Base-by-base conservation (phyloP, 1,284 basidiomycete species). In the Malassezia sympodialis region DNA sequence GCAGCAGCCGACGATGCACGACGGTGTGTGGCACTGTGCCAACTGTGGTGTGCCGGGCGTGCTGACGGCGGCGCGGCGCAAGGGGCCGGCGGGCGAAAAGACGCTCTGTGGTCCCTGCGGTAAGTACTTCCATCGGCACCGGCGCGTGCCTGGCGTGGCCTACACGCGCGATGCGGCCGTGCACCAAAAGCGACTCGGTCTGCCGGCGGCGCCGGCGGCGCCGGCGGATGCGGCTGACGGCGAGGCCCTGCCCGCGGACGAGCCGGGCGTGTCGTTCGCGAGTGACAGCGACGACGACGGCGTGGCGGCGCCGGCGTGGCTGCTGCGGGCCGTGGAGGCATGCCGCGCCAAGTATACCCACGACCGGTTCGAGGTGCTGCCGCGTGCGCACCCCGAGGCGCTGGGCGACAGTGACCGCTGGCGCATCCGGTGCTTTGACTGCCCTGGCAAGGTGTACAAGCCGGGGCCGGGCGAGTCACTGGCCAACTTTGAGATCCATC, bases 401-500 rank as follows among this genome's bases (percentile, higher is more conserved):
- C 55, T 65, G 12, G 59, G 66, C 30, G 50, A 57, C 3, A 54
- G 51, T 28, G 56, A 63, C 1, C 88, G 91, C 74, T 96, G 91
- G 90, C 81, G 90, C 19, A 82, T 96, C 68, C 90, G 88, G 76
- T 98, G 93, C 76, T 73, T 85, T 57, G 93, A 96, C 75, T 96
- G 93, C 76, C 89, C 89, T 61, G 88, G 88, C 69, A 90, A 90
- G 81, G 88, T 89, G 53, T 98, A 96, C 79, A 90, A 86, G 62
- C 84, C 89, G 27, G 93, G 93, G 26, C 88, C 88, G 3, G 86
- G 82, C n/a, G 84, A 93, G 76, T 85, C 86, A 12, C 78, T 96
- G 49, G 80, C 81, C 54, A 96, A 96, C 76, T 98, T 91, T 69
- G 87, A 90, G 72, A 86, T 96, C 23, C 93, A 98, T 77, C 78